Evolutionary conservation across 2,329 filamentous ascomycete genomes (phyloP).

Genomic region (Zalaria obscura): DNA sequence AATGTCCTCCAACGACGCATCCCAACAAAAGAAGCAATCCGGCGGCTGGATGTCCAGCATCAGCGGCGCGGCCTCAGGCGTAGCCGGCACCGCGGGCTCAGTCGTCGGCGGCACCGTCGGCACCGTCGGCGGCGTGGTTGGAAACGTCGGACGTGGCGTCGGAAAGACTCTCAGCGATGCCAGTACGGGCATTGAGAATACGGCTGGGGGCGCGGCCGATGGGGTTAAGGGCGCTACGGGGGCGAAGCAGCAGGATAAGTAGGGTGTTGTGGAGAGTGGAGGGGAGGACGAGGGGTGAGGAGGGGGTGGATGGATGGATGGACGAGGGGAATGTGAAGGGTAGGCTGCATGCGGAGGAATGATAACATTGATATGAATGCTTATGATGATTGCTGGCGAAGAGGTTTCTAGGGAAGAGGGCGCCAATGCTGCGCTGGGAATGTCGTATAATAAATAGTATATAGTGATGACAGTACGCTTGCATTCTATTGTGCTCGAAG

Average conservation of each 20-base stretch:
- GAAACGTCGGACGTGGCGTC: slow-evolving; percentile 4
- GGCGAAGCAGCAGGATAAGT: not conserved
- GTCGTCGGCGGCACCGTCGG: slow-evolving; percentile 3
- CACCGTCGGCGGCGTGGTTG: slow-evolving; percentile 5
- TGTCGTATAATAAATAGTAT: too few relatives aligned
- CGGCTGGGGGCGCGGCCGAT: slow-evolving; percentile 2
- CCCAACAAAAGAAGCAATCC: not conserved
- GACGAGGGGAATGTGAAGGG: too few relatives aligned
- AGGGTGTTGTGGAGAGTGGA: not conserved
- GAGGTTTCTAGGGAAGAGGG: too few relatives aligned
- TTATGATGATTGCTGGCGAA: too few relatives aligned
- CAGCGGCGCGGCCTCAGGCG: slow-evolving; percentile 1
- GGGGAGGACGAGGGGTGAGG: not conserved
- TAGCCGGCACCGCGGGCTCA: slow-evolving; percentile 1
- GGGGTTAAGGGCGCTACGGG: slow-evolving; percentile 1
- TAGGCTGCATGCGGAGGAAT: too few relatives aligned
- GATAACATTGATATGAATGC: too few relatives aligned
- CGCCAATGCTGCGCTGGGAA: too few relatives aligned
- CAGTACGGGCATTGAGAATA: slow-evolving; percentile 2
- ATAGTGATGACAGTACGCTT: too few relatives aligned
- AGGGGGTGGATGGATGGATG: too few relatives aligned
- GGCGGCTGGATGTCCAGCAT: slow-evolving; percentile 1
- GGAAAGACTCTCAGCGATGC: slow-evolving; percentile 4
- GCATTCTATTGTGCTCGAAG: too few relatives aligned
- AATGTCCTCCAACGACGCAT: slow-evolving; percentile 3